These are phyloP conservation scores for Leptographium wingfieldii DNA, from an alignment of 2,329 filamentous ascomycete species.

Conservation along the genomic window DNA sequence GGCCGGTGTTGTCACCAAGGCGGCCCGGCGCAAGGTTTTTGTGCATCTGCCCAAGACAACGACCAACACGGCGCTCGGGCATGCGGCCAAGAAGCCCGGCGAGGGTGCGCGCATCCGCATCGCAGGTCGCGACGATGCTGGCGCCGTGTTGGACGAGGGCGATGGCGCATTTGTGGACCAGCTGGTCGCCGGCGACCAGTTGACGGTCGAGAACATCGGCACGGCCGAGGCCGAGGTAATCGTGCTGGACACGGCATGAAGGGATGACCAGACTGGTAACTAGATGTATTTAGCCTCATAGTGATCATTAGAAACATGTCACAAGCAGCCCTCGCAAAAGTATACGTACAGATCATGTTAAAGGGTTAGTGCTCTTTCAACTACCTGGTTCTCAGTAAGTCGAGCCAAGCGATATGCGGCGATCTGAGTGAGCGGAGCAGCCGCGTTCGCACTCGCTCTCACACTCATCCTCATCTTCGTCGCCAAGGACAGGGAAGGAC, in stretches of 20 bases:
- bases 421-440: too few relatives aligned
- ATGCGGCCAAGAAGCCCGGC: conserved; percentile 25
- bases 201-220: conserved; percentile 54
- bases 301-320: too few relatives aligned
- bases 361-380: too few relatives aligned
- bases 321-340: too few relatives aligned
- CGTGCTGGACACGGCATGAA: conserved; percentile 48
- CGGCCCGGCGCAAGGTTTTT: conserved; percentile 58
- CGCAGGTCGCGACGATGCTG: conserved; percentile 46
- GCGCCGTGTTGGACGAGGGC: conserved; percentile 54
- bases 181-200: conserved; percentile 50
- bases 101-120: conserved; percentile 61
- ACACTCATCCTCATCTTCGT: too few relatives aligned
- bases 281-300: not conserved
- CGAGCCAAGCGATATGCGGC: too few relatives aligned
- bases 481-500: too few relatives aligned
- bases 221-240: conserved; percentile 58
- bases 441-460: too few relatives aligned
- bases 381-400: too few relatives aligned
- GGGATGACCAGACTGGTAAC: not conserved
- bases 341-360: too few relatives aligned
- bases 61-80: conserved; percentile 8
- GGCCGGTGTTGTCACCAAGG: conserved; percentile 32
- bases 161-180: conserved; percentile 47
- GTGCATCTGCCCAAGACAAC: conserved; percentile 66